Conservation (phyloP, 2,329 filamentous ascomycete genomes). For the Pseudogymnoascus sp. region DNA sequence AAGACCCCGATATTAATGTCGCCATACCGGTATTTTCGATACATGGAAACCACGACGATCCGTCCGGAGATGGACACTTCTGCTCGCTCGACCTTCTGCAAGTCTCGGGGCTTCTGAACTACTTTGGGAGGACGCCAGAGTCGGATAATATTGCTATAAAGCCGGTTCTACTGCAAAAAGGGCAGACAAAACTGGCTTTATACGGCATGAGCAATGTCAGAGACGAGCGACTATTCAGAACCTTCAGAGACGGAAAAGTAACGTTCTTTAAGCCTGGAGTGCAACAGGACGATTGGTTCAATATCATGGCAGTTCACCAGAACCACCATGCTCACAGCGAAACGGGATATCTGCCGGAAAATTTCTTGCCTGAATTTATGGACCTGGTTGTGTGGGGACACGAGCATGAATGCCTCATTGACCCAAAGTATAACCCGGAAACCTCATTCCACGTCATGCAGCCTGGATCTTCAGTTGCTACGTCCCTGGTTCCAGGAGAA, state of each 20-base stretch:
- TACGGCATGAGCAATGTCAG: constrained; percentile 95
- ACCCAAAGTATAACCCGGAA: constrained; percentile 74
- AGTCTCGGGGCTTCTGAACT: constrained; percentile 86
- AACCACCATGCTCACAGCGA: constrained; percentile 90
- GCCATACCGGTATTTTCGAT: constrained; percentile 97
- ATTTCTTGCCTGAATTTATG: constrained; percentile 83
- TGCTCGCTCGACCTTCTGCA: constrained; percentile 88
- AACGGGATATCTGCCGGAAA: constrained; percentile 90
- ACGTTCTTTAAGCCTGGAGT: constrained; percentile 81
- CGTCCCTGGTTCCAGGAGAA: constrained; percentile 82
- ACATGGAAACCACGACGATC: constrained; percentile 96
- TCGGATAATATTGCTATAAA: constrained; percentile 90
- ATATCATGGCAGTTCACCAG: constrained; percentile 88
- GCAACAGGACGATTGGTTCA: constrained; percentile 89
- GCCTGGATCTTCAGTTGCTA: constrained; percentile 91
- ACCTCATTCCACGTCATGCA: constrained; percentile 95
- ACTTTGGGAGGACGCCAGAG: constrained; percentile 86
- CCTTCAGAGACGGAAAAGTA: constrained; percentile 86
- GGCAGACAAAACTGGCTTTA: constrained; percentile 80
- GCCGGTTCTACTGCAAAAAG: constrained; percentile 88
- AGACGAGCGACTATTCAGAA: constrained; percentile 89
- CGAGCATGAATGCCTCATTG: constrained; percentile 91
- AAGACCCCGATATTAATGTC: constrained; percentile 94
- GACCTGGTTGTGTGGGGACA: constrained; percentile 95
- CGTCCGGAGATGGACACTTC: constrained; percentile 88